These are phyloP conservation scores for Salix purpurea DNA, from an alignment of 345 rosid species.

Conservation along the genomic window DNA sequence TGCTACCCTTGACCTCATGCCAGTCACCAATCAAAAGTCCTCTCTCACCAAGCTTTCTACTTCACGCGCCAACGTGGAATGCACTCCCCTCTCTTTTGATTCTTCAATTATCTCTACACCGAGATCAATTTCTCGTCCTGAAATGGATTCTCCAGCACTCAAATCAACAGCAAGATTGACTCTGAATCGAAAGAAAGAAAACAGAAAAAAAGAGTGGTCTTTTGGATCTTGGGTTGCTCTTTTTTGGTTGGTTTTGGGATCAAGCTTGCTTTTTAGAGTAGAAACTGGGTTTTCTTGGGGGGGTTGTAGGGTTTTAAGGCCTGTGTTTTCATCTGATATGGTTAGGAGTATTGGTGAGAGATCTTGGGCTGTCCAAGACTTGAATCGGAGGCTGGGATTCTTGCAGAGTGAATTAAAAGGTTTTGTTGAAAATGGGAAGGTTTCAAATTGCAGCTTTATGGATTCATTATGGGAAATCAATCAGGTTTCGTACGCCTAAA, in stretches of 20 bases:
- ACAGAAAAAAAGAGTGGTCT: conserved; percentile 7
- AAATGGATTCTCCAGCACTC: conserved; percentile 34
- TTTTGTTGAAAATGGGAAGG: conserved; percentile 27
- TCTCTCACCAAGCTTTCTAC: conserved; percentile 62
- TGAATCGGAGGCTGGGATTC: conserved; percentile 40
- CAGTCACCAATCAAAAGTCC: conserved; percentile 59
- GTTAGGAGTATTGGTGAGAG: conserved; percentile 48
- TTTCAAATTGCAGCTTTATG: conserved; percentile 48
- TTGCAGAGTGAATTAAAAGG: conserved; percentile 46
- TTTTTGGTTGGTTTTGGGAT: conserved; percentile 29
- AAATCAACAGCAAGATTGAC: conserved; percentile 40
- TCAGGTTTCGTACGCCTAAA: conserved; percentile 41
- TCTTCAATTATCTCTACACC: conserved; percentile 50
- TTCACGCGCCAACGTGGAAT: conserved; percentile 17
- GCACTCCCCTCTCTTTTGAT: conserved; percentile 56
- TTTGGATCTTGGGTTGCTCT: neutral
- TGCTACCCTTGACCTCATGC: conserved; percentile 86
- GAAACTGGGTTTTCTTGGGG: conserved; percentile 46
- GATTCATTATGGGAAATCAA: conserved; percentile 56
- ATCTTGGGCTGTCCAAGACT: conserved; percentile 33
- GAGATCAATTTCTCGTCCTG: conserved; percentile 32
- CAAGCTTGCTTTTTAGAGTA: conserved; percentile 36
- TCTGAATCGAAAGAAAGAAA: conserved; percentile 18
- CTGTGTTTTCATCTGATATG: conserved; percentile 39
- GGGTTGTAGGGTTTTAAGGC: conserved; percentile 34